A percentile compares a stretch with the other conserved stretches of the same genome.
Conservation (phyloP, 139 green algal species). For the Chlorella sp. region DNA sequence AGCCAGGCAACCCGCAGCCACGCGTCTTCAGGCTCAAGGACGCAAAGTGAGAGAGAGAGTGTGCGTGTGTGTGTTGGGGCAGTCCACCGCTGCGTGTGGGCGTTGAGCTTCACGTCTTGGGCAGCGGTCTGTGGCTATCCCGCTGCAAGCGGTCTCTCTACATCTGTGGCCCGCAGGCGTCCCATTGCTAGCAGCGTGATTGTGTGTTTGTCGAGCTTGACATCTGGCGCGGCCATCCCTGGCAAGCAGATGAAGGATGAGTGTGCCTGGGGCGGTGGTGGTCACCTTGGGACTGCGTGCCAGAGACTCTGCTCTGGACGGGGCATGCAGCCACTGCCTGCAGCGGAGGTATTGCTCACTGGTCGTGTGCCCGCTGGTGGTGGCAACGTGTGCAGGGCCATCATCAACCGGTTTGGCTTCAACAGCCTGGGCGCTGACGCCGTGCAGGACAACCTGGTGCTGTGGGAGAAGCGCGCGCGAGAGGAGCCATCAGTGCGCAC, state of each 20-base stretch:
- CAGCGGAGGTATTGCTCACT: no score
- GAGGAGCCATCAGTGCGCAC: constrained; percentile 13
- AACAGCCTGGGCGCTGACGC: constrained; percentile 87
- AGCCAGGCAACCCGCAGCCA: constrained; percentile 90
- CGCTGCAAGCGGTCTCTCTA: no score
- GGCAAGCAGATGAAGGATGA: no score
- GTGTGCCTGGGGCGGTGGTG: no score
- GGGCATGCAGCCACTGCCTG: no score
- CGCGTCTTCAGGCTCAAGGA: constrained; percentile 84
- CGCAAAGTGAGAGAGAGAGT: constrained; percentile 60
- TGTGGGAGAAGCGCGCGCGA: constrained; percentile 20
- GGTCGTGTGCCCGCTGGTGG: background rate
- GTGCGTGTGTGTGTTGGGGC: background rate
- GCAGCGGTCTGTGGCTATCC: no score
- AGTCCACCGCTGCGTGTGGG: background rate
- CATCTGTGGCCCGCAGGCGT: no score
- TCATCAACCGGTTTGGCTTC: constrained; percentile 99
- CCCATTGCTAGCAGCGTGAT: no score
- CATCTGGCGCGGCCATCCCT: no score
- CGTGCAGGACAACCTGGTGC: constrained; percentile 56
- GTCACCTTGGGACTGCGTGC: no score
- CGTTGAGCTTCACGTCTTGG: background rate
- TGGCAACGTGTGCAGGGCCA: constrained; percentile 44
- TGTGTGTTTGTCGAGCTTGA: no score
- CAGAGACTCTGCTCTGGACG: no score